Evolutionary conservation across 805 yeast species (phyloP), one percentile per base, ranked within the genome.

Genomic region (Gaillardinia entomophila): DNA sequence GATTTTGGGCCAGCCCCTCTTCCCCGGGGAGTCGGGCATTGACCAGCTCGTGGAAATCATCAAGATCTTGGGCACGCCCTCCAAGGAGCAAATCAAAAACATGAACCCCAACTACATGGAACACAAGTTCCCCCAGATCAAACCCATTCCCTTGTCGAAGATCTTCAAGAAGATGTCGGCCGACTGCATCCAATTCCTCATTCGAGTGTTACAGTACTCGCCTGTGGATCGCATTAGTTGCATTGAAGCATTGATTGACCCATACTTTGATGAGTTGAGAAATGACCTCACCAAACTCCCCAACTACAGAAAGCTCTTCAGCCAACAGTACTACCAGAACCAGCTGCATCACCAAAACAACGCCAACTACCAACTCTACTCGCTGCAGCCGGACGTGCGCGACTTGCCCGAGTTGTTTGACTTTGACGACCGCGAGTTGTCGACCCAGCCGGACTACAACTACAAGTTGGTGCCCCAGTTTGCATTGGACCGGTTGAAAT

Each of bases 61-160:
- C 57, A 92, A 92, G 62, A 85, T 90, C 16, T 70, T 92, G 53
- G 98, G 98, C 12, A 90, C 98, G 1, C 98, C 98, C 6, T 71
- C 94, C 12, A 77, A 83, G 36, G 96, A 88, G 30, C 96, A 90
- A 60, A 90, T 90, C 45, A 75, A 79, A 53, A 75, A 88, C 40
- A 92, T 90, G 98, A 90, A 90, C 60, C 95, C 96, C 32, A 89
- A 87, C 58, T 92, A 90, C 62, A 85, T 87, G 82, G 97, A 92
- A 57, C 97, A 90, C 62, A 87, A 86, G 53, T 90, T 90, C 69
- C 97, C 98, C 4, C 76, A 74, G 40, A 83, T 83, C 45, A 81
- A 81, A 55, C 84, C 90, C 35, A 82, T 83, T 25, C 90, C 90
- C 27, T 61, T 83, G 38, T 54, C 63, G 24, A 79, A 77, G 46